Base-by-base conservation (phyloP, 768 basidiomycete species). In the Mycena indigotica region DNA sequence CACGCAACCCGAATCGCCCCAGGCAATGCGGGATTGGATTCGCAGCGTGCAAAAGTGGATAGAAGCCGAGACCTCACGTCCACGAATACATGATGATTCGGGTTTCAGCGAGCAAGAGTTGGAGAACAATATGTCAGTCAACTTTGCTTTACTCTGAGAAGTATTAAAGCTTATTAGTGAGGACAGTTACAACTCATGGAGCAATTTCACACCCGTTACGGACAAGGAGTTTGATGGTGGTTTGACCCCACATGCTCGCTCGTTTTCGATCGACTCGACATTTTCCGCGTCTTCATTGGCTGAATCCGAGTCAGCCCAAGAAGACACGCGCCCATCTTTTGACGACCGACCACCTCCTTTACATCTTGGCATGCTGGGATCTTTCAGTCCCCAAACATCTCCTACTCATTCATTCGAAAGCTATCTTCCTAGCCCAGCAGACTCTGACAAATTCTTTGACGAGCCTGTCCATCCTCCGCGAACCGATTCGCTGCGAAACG, bases 41-140 rank as follows among this genome's bases (percentile, higher is more conserved):
- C 73, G 74, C 35, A 74, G 74, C 53, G 66, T 97, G 58, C 89
- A 90, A 69, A 76, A 70, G 55, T 98, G 93, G 93, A 82, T 98
- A 35, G 83, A 84, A 62, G 73, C 73, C 17, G 79, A 88, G 54
- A 67, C 75, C 30, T 61, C 67, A 39, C 62, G 75, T 51, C 67
- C 61, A 55, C 74, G 69, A 53, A 69, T 72, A 16, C 79, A 75
- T 56, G 76, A 80, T 41, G 85, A 88, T 65, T 81, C 84, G 12
- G 71, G 79, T 23, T 73, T 74, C 64, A 77, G 71, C 45, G 84
- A 83, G 52, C 69, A 69, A 46, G 79, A 80, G 48, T 69, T 77
- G 66, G 81, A 83, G 55, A 70, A 63, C 60, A 73, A 73, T 52
- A 67, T 70, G 77, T 77, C 67, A 53, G 75, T 71, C 26, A 50